Conservation (phyloP, 2,329 filamentous ascomycete species). For the Graphium sp. region DNA sequence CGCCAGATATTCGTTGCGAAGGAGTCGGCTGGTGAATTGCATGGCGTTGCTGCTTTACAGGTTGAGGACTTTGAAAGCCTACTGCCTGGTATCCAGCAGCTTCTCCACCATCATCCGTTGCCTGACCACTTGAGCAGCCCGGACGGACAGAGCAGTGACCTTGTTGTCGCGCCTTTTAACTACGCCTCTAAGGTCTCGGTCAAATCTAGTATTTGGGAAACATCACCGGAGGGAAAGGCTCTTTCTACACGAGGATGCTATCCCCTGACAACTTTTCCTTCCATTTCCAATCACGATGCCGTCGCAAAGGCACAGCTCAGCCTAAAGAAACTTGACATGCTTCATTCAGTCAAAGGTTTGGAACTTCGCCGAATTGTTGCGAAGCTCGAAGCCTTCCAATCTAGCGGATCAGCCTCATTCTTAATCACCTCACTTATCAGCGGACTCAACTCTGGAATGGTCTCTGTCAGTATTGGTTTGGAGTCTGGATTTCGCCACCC, state of each 20-base stretch:
- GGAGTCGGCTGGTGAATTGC: too few relatives aligned
- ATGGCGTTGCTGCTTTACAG: conserved; percentile 7
- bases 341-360: conserved; percentile 13
- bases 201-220: conserved; percentile 14
- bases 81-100: conserved; percentile 10
- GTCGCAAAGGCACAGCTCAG: conserved; percentile 14
- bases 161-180: conserved; percentile 8
- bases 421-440: too few relatives aligned
- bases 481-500: conserved; percentile 17
- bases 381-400: too few relatives aligned
- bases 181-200: conserved; percentile 10
- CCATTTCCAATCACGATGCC: conserved; percentile 12
- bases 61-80: conserved; percentile 9
- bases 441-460: too few relatives aligned
- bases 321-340: conserved; percentile 13
- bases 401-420: too few relatives aligned
- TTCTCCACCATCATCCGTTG: conserved; percentile 8
- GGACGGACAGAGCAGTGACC: background rate
- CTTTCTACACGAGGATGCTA: conserved; percentile 13
- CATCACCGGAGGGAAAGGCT: conserved; percentile 10
- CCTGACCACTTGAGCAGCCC: conserved; percentile 5
- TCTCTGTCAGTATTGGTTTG: too few relatives aligned
- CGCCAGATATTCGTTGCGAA: too few relatives aligned
- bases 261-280: conserved; percentile 12
- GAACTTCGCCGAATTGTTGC: too few relatives aligned